A percentile compares a stretch with the other conserved stretches of the same genome.
These are phyloP conservation scores for Onygenales sp. DNA, from an alignment of 2,329 filamentous ascomycete species.

Conservation along the genomic window DNA sequence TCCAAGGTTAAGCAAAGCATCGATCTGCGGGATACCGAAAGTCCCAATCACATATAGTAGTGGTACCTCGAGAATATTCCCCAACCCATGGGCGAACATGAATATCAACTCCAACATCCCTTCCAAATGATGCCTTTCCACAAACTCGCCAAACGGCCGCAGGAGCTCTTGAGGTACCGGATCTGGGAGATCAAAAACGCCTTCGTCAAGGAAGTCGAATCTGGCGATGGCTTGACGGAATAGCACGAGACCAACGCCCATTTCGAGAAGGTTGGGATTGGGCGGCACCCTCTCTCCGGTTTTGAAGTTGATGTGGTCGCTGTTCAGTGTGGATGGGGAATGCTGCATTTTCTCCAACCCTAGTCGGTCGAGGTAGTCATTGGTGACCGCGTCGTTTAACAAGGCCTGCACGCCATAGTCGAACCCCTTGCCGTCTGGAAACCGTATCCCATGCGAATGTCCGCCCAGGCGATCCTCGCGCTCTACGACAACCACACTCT, in stretches of 20 bases:
- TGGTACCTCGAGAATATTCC: too few relatives aligned
- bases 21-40: too few relatives aligned
- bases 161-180: constrained; percentile 20
- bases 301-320: constrained; percentile 12
- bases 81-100: too few relatives aligned
- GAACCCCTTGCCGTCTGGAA: constrained; percentile 7
- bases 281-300: constrained; percentile 10
- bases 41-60: too few relatives aligned
- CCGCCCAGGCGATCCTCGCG: constrained; percentile 17
- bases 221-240: constrained; percentile 3
- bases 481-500: constrained; percentile 20
- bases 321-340: not conserved
- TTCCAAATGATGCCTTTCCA: constrained; percentile 14
- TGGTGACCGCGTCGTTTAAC: constrained; percentile 12
- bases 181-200: constrained; percentile 17
- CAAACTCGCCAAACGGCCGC: constrained; percentile 19
- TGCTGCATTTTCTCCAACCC: constrained; percentile 7
- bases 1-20: too few relatives aligned
- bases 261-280: constrained; percentile 1
- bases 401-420: constrained; percentile 20
- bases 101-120: not conserved
- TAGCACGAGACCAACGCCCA: constrained; percentile 7
- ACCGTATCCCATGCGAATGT: constrained; percentile 16
- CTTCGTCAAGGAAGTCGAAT: constrained; percentile 8
- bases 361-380: constrained; percentile 16